These are phyloP conservation scores for Gleditsia sinensis DNA, from an alignment of 306 rosid genomes.

Conservation along the genomic window DNA sequence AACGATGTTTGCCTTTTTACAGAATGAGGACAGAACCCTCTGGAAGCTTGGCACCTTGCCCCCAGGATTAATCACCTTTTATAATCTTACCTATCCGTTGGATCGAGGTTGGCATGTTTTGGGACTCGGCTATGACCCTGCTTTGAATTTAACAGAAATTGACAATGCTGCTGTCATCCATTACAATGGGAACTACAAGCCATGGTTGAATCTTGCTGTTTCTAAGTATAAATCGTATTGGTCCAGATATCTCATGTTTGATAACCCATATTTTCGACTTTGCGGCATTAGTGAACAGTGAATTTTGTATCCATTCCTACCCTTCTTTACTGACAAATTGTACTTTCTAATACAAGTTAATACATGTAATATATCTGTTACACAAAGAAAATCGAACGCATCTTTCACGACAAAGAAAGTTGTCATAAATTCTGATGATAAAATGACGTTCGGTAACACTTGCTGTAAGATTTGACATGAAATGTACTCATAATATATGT, in stretches of 20 bases:
- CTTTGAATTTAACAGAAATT: constrained; percentile 79
- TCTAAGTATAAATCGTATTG: constrained; percentile 87
- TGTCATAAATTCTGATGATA: not conserved
- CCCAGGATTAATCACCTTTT: constrained; percentile 90
- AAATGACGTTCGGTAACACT: not conserved
- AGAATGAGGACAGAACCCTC: constrained; percentile 96
- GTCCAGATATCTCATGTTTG: constrained; percentile 81
- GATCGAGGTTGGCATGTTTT: constrained; percentile 90
- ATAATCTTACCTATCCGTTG: constrained; percentile 80
- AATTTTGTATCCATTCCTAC: constrained; percentile 11
- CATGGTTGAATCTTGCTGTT: constrained; percentile 94
- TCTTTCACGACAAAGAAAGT: not conserved
- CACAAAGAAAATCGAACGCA: constrained; percentile 6
- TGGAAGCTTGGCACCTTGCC: constrained; percentile 98
- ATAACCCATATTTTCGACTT: constrained; percentile 69
- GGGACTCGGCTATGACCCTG: constrained; percentile 98
- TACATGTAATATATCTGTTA: constrained; percentile 29
- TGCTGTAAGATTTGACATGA: not conserved
- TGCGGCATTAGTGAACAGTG: constrained; percentile 64
- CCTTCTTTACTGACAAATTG: constrained; percentile 8
- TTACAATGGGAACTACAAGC: constrained; percentile 98
- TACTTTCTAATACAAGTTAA: not conserved
- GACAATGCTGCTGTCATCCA: constrained; percentile 87
- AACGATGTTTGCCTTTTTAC: constrained; percentile 46
- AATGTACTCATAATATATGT: not conserved